Evolutionary conservation across 768 basidiomycete species (phyloP).

Genomic region (Collybia sordida): DNA sequence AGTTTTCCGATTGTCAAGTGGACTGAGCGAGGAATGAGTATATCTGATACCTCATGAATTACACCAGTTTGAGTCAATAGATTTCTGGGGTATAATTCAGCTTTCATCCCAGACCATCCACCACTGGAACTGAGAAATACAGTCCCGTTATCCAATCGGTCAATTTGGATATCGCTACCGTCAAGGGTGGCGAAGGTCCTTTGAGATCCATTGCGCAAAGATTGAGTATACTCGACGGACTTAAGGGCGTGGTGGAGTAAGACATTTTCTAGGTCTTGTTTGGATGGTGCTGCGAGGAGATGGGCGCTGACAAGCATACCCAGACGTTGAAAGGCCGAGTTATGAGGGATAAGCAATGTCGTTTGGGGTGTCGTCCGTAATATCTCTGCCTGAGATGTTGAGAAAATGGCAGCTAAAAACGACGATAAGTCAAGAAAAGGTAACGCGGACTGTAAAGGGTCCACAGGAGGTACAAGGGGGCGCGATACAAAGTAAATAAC

Average conservation of each 20-base stretch:
- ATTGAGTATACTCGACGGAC: constrained; percentile 69
- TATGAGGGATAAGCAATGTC: constrained; percentile 85
- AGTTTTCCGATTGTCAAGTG: constrained; percentile 88
- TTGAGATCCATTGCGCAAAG: constrained; percentile 61
- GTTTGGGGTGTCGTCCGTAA: constrained; percentile 65
- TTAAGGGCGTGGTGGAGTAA: constrained; percentile 86
- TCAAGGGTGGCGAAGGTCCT: constrained; percentile 81
- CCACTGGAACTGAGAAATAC: constrained; percentile 65
- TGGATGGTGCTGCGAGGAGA: constrained; percentile 76
- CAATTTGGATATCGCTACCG: constrained; percentile 78
- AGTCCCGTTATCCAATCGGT: constrained; percentile 52
- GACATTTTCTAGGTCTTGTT: constrained; percentile 77
- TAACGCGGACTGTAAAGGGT: constrained; percentile 78
- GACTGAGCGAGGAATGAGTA: constrained; percentile 85
- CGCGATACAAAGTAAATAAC: constrained; percentile 89
- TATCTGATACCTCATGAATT: constrained; percentile 83
- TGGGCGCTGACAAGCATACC: constrained; percentile 85
- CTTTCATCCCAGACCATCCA: constrained; percentile 74
- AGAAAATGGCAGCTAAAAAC: constrained; percentile 89
- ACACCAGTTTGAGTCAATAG: constrained; percentile 87
- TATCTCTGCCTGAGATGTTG: constrained; percentile 75
- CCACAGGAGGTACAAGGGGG: constrained; percentile 79
- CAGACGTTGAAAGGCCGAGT: constrained; percentile 84
- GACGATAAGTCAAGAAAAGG: constrained; percentile 84
- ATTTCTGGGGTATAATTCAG: constrained; percentile 58